These are phyloP conservation scores for Westerdykella ornata DNA, from an alignment of 2,329 filamentous ascomycete species.

Conservation along the genomic window DNA sequence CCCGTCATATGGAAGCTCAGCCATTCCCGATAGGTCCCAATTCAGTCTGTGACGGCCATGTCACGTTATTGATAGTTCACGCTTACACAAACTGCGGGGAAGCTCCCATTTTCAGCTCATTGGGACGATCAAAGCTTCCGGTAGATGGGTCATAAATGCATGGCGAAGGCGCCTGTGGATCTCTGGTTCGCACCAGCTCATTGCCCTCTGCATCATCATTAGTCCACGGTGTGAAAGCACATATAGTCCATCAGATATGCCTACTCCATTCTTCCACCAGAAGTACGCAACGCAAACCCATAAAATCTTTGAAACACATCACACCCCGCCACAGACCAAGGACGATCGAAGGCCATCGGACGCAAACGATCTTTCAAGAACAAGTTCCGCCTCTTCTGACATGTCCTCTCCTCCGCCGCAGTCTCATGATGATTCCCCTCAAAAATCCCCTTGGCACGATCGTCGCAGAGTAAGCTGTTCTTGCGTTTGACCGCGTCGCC, in stretches of 20 bases:
- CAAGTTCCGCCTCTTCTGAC: conserved; percentile 5
- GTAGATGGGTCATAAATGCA: not conserved
- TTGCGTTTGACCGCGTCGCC: not conserved
- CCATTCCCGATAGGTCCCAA: not conserved
- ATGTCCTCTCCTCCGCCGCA: conserved; percentile 2
- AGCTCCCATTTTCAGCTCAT: conserved; percentile 21
- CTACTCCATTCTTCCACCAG: conserved; percentile 35
- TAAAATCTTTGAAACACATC: conserved; percentile 23
- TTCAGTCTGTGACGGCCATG: not conserved
- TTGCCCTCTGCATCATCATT: not conserved
- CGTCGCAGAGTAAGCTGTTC: not conserved
- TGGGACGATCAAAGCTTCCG: conserved; percentile 28
- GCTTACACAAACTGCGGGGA: conserved; percentile 28
- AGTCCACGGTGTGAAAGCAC: not conserved
- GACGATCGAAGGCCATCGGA: conserved; percentile 29
- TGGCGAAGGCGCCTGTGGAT: too few relatives aligned
- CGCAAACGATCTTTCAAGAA: conserved; percentile 14
- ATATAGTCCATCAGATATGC: conserved; percentile 17
- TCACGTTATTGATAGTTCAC: conserved; percentile 25
- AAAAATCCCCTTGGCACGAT: conserved; percentile 7
- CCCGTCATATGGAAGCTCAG: not conserved
- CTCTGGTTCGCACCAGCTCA: not conserved
- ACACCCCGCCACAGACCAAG: conserved; percentile 31
- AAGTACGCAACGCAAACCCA: conserved; percentile 34
- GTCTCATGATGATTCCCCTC: conserved; percentile 19